Evolutionary conservation across 768 basidiomycete species (phyloP).

Genomic region (Rhodocollybia butyracea): DNA sequence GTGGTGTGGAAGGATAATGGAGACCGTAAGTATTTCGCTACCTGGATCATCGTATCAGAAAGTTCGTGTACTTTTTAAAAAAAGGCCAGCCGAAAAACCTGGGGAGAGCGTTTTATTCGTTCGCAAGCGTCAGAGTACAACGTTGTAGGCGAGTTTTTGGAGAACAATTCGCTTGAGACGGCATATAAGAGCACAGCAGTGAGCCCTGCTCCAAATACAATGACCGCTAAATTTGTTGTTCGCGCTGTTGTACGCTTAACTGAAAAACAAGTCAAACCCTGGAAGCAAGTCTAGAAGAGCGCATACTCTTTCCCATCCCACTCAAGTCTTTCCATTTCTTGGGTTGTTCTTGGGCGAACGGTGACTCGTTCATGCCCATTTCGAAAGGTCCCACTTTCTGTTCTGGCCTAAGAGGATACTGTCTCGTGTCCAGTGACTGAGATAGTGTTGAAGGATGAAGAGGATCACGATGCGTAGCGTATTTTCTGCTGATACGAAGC

Average conservation of each 20-base stretch:
- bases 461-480: constrained; percentile 46
- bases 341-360: constrained; percentile 47
- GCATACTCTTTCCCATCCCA: constrained; percentile 70
- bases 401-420: constrained; percentile 32
- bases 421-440: constrained; percentile 61
- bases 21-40: constrained; percentile 63
- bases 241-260: constrained; percentile 48
- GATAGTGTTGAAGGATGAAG: constrained; percentile 52
- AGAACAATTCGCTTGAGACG: constrained; percentile 79
- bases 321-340: constrained; percentile 82
- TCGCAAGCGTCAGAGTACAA: constrained; percentile 65
- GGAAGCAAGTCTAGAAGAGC: background rate
- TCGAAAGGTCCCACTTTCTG: constrained; percentile 77
- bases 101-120: constrained; percentile 43
- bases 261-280: constrained; percentile 14
- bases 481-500: constrained; percentile 23
- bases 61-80: background rate
- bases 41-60: constrained; percentile 35
- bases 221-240: constrained; percentile 51
- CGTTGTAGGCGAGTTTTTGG: constrained; percentile 85
- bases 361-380: constrained; percentile 60
- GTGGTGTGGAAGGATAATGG: constrained; percentile 79
- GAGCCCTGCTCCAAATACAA: constrained; percentile 76
- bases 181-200: constrained; percentile 76
- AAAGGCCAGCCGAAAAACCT: too few species aligned